These are phyloP conservation scores for Lactuca saligna DNA, from an alignment of 129 eudicot species.

Conservation along the genomic window DNA sequence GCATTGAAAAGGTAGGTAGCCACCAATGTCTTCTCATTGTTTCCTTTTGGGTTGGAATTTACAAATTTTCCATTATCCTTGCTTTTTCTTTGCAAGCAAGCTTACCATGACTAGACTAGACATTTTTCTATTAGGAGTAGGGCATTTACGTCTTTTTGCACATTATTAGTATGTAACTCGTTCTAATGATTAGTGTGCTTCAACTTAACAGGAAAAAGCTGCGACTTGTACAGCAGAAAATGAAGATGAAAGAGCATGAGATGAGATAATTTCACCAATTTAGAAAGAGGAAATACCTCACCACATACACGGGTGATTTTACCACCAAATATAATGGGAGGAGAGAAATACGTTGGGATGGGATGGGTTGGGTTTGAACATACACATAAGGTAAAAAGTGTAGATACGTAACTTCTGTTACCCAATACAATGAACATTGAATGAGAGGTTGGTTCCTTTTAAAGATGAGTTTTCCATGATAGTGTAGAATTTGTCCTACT, in stretches of 20 bases:
- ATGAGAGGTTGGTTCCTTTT: background rate
- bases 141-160: background rate
- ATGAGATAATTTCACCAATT: background rate
- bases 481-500: background rate
- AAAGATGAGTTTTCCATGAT: constrained; percentile 1
- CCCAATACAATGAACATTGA: background rate
- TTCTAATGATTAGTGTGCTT: background rate
- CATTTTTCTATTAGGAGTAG: background rate
- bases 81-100: background rate
- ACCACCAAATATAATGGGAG: constrained; percentile 20
- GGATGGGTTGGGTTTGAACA: background rate
- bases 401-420: constrained; percentile 19
- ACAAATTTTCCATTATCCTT: background rate
- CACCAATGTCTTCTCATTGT: background rate
- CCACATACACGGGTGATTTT: background rate
- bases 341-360: constrained; percentile 8
- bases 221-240: constrained; percentile 29
- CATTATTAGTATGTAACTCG: too few species aligned
- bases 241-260: constrained; percentile 37
- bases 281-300: constrained; percentile 7
- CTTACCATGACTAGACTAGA: background rate
- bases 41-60: background rate
- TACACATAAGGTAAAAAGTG: constrained; percentile 19
- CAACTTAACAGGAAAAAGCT: constrained; percentile 40
- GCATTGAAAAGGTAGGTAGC: constrained; percentile 42